Conservation (phyloP, 495 filamentous ascomycete species). For the Penicillium parvum region DNA sequence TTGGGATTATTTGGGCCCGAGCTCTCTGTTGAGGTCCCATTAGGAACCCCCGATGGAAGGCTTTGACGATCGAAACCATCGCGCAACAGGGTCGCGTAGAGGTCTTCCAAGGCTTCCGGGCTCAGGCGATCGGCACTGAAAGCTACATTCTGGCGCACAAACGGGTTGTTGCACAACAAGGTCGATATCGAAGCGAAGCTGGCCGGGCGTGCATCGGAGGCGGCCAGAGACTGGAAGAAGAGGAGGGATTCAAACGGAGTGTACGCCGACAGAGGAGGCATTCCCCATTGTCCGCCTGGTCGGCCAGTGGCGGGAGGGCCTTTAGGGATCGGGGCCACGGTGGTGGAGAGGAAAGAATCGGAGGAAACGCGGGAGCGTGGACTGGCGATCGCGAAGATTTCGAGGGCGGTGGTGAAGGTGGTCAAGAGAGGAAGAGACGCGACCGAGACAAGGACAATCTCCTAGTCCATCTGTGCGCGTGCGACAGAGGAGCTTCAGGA, state of each 20-base stretch:
- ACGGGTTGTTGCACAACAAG: slow-evolving; percentile 62
- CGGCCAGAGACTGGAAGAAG: slow-evolving; percentile 78
- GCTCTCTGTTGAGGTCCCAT: slow-evolving; percentile 29
- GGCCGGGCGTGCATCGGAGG: slow-evolving; percentile 57
- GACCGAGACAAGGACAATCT: not conserved
- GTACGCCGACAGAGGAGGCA: slow-evolving; percentile 60
- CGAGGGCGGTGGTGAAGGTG: slow-evolving; percentile 5
- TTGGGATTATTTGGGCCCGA: slow-evolving; percentile 46
- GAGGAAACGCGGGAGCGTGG: slow-evolving; percentile 10
- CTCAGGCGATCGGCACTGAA: slow-evolving; percentile 71
- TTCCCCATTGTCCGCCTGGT: slow-evolving; percentile 45
- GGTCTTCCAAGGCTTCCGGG: slow-evolving; percentile 70
- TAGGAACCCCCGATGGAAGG: slow-evolving; percentile 11
- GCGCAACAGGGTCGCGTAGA: slow-evolving; percentile 69
- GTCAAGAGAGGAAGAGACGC: not conserved
- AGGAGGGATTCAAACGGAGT: slow-evolving; percentile 85
- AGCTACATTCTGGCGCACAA: slow-evolving; percentile 60
- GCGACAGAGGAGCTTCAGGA: not conserved
- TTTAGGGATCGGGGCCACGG: slow-evolving; percentile 43
- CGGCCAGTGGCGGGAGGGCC: slow-evolving; percentile 38
- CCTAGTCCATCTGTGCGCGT: not conserved
- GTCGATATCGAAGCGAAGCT: slow-evolving; percentile 72
- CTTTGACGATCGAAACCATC: slow-evolving; percentile 55
- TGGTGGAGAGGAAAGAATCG: slow-evolving; percentile 19
- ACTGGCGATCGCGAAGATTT: slow-evolving; percentile 14